phyloP scores from a whole-genome alignment of 495 filamentous ascomycete species.

The Thozetella sp. region DNA sequence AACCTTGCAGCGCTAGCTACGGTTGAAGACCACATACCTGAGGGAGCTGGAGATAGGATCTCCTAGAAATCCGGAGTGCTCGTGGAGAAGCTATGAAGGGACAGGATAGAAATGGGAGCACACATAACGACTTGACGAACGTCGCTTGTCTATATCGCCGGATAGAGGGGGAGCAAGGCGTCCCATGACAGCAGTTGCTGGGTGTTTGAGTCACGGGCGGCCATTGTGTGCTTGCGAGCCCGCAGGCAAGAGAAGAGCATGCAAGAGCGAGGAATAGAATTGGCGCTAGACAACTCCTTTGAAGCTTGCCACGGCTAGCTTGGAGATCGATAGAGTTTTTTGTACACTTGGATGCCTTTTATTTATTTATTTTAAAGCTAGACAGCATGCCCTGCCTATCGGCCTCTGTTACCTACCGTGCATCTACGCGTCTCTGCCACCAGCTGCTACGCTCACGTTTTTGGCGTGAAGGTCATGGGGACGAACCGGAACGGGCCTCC shows the following conservation, averaged over 20 bases:
- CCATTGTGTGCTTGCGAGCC: not conserved
- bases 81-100: not conserved
- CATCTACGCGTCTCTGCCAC: not conserved
- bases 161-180: not conserved
- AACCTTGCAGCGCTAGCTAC: constrained; percentile 45
- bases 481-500: not conserved
- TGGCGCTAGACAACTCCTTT: not conserved
- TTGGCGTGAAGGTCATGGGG: not conserved
- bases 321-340: no score
- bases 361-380: no score
- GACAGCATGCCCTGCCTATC: no score
- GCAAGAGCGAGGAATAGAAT: not conserved
- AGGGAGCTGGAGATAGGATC: not conserved
- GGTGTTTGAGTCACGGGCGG: not conserved
- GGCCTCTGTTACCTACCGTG: no score
- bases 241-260: not conserved
- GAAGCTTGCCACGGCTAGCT: not conserved
- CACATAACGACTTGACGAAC: not conserved
- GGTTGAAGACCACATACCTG: constrained; percentile 42
- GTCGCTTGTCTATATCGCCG: not conserved
- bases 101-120: not conserved
- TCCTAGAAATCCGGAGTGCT: not conserved
- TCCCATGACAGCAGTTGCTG: not conserved
- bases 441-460: not conserved
- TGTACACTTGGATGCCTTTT: no score